phyloP scores from a whole-genome alignment of 2,329 filamentous ascomycete species.

The Exophiala dermatitidis region DNA sequence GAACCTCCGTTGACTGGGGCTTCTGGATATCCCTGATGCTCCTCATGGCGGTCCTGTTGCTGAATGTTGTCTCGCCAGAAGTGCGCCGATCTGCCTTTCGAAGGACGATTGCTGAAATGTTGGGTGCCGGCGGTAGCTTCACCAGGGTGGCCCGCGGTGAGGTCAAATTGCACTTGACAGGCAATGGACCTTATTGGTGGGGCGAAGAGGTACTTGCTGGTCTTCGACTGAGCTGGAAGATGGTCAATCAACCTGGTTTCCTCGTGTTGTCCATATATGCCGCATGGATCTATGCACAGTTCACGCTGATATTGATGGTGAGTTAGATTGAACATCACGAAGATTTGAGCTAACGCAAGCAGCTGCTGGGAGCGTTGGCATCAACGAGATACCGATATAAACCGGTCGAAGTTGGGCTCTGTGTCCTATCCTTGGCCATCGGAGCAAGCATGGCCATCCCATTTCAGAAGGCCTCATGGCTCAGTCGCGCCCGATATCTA shows the following conservation, averaged over 20 bases:
- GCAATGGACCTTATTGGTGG: constrained; percentile 68
- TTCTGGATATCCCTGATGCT: constrained; percentile 68
- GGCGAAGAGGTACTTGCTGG: constrained; percentile 69
- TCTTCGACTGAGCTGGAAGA: constrained; percentile 57
- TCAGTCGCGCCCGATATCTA: constrained; percentile 57
- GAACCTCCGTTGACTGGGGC: constrained; percentile 60
- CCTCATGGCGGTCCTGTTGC: constrained; percentile 55
- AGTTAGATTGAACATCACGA: constrained; percentile 26
- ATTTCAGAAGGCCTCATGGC: constrained; percentile 63
- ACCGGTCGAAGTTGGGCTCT: constrained; percentile 59
- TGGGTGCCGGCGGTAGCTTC: constrained; percentile 25
- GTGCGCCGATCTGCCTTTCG: constrained; percentile 63
- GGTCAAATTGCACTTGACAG: constrained; percentile 66
- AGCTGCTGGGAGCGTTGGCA: constrained; percentile 62
- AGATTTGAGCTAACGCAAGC: constrained; percentile 3
- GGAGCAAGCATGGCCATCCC: constrained; percentile 65
- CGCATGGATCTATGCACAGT: constrained; percentile 70
- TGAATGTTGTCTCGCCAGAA: constrained; percentile 67
- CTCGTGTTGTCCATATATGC: constrained; percentile 64
- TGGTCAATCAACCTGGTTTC: constrained; percentile 69
- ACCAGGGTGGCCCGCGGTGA: constrained; percentile 60
- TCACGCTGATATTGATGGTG: constrained; percentile 65
- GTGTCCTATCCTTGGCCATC: constrained; percentile 58
- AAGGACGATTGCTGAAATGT: constrained; percentile 59
- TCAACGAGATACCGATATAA: constrained; percentile 60